These are phyloP conservation scores for Populus alba DNA, from an alignment of 345 rosid genomes.

Conservation along the genomic window DNA sequence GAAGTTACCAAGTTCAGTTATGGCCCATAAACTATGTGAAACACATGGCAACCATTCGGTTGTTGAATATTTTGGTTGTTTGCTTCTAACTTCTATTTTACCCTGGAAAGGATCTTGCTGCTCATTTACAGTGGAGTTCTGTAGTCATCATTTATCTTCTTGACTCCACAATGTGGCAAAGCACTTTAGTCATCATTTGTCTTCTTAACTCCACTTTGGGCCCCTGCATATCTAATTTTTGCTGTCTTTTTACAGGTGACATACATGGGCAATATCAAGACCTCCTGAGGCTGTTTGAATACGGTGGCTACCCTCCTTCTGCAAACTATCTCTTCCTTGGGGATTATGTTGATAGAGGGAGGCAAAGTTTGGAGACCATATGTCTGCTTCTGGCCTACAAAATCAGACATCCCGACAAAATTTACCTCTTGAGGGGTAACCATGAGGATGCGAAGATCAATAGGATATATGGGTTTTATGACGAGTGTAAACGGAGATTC, in stretches of 20 bases:
- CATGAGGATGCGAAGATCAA: constrained; percentile 99
- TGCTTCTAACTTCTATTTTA: no score
- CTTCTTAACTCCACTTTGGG: neutral
- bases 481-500: constrained; percentile 95
- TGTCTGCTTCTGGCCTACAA: constrained; percentile 96
- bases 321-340: constrained; percentile 92
- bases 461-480: constrained; percentile 89
- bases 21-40: neutral
- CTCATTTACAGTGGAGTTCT: neutral
- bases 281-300: constrained; percentile 77
- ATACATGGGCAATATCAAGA: constrained; percentile 96
- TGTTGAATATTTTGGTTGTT: neutral
- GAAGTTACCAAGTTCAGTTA: neutral
- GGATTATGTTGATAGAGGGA: constrained; percentile 96
- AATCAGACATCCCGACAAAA: constrained; percentile 69
- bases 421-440: constrained; percentile 86
- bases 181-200: neutral
- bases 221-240: constrained; percentile 9
- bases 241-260: constrained; percentile 57
- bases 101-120: neutral
- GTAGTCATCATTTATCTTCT: neutral
- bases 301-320: constrained; percentile 88
- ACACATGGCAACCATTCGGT: neutral
- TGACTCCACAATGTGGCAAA: neutral
- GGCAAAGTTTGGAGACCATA: constrained; percentile 93